Percentiles rank a stretch among this genome's conserved stretches.
These are phyloP conservation scores for Cutaneotrichosporon arboriforme DNA, from an alignment of 1,284 basidiomycete genomes.

Conservation along the genomic window DNA sequence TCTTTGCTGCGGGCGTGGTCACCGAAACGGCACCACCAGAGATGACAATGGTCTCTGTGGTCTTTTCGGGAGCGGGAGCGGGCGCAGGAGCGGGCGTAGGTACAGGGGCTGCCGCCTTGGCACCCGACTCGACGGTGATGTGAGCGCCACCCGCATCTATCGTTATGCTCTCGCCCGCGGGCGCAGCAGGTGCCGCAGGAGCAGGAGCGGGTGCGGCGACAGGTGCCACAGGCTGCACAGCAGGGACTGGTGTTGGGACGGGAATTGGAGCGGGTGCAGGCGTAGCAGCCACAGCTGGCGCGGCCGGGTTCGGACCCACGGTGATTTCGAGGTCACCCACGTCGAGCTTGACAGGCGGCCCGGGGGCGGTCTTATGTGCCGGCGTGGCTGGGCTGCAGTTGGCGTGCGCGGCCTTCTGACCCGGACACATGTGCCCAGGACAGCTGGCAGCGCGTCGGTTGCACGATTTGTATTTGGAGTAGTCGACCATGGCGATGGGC, in stretches of 20 bases:
- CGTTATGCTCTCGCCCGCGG: too few relatives aligned
- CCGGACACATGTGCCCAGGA: too few relatives aligned
- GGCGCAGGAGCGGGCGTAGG: neutral
- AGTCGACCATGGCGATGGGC: neutral
- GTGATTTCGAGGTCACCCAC: slow-evolving; percentile 1
- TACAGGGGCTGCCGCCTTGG: neutral
- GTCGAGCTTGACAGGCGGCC: slow-evolving; percentile 1
- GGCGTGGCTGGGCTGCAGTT: neutral
- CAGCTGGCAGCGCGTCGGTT: too few relatives aligned
- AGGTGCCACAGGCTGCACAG: neutral
- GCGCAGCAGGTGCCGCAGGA: too few relatives aligned
- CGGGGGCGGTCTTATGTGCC: neutral
- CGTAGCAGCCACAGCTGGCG: neutral
- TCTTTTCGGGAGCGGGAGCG: too few relatives aligned
- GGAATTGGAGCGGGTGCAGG: neutral
- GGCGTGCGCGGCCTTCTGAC: too few relatives aligned
- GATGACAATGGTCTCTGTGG: too few relatives aligned
- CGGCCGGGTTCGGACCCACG: neutral
- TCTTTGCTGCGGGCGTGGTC: neutral
- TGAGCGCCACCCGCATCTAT: too few relatives aligned
- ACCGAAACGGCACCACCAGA: too few relatives aligned
- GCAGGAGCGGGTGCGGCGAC: neutral
- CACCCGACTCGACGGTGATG: neutral
- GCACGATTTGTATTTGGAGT: neutral
- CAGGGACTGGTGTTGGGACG: neutral